A percentile compares a stretch with the other conserved stretches of the same genome.
phyloP scores from a whole-genome alignment of 1,139 yeast species.

The Hansenula anomala region DNA sequence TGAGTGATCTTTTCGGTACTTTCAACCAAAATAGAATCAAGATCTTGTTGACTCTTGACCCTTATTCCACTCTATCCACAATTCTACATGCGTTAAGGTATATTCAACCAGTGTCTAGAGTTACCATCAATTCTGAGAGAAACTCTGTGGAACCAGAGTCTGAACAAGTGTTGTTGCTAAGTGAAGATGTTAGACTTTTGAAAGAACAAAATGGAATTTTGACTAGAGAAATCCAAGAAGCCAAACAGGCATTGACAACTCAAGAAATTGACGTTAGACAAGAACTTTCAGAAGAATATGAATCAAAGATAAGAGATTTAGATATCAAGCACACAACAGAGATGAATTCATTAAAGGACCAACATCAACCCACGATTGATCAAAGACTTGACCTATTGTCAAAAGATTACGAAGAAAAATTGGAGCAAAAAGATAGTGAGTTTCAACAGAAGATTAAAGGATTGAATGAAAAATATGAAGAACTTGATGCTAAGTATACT shows the following conservation, averaged over 20 bases:
- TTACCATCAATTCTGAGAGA: conserved; percentile 16
- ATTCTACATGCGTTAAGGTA: conserved; percentile 21
- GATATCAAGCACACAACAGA: conserved; percentile 20
- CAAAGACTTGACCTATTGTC: conserved; percentile 17
- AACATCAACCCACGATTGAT: conserved; percentile 17
- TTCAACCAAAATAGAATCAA: conserved; percentile 20
- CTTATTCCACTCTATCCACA: conserved; percentile 30
- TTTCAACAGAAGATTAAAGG: not conserved
- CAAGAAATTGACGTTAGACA: conserved; percentile 27
- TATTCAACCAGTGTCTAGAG: conserved; percentile 22
- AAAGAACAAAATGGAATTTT: conserved; percentile 13
- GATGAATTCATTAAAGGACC: conserved; percentile 22
- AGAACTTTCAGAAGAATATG: conserved; percentile 29
- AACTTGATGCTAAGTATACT: too few relatives aligned
- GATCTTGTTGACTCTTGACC: conserved; percentile 57
- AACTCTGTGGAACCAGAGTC: conserved; percentile 11
- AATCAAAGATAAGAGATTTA: conserved; percentile 25
- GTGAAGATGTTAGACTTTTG: conserved; percentile 13
- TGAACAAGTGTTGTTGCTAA: conserved; percentile 5
- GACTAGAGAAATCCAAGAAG: conserved; percentile 19
- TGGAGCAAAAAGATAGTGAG: not conserved
- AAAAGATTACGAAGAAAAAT: conserved; percentile 16
- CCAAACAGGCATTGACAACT: conserved; percentile 17
- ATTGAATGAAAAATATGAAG: not conserved
- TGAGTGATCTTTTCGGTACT: conserved; percentile 38